Base-by-base conservation (phyloP, 345 rosid genomes). In the Linum lewisii region DNA sequence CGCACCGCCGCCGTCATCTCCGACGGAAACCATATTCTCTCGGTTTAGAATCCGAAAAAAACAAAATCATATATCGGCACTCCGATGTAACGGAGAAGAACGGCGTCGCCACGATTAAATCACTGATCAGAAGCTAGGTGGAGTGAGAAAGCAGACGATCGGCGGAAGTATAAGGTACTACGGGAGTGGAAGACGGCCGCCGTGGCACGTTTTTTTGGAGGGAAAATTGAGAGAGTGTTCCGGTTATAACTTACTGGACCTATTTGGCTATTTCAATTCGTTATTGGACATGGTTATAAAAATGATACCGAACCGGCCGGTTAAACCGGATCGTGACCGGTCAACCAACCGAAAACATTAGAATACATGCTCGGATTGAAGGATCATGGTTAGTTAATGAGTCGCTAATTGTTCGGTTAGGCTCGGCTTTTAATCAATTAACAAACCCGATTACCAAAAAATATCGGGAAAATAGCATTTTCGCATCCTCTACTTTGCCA, bases 201-300 rank as follows among this genome's bases (percentile, higher is more conserved):
- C 4, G 55, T 51, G 29, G 58, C 71, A 42, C 15, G 11, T 14
- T 9, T 73, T n/a, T 59, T 71, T 76, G 83, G 83, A 75, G 82
- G 82, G 82, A 79, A 75, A 65, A 45, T 37, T 37, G 24, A 24
- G 34, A 29, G 7, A 29, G 7, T 29, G 34, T 5, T 29, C 7
- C 34, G 34, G 0, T 3, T 29, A 29, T 29, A 29, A 29, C 2
- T n/a, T 21, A 16, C 21, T 14, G 53, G 14, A 18, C 53, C 19
- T 50, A n/a, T n/a, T n/a, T n/a, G n/a, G n/a, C n/a, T n/a, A n/a
- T n/a, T n/a, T n/a, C n/a, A n/a, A n/a, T n/a, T n/a, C n/a, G n/a
- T n/a, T n/a, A n/a, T n/a, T n/a, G n/a, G n/a, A n/a, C n/a, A n/a
- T n/a, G n/a, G n/a, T n/a, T n/a, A n/a, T n/a, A n/a, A n/a, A n/a